A percentile compares a stretch with the other conserved stretches of the same genome.
Conservation (phyloP, 768 basidiomycete genomes). For the Termitomyces sp. region DNA sequence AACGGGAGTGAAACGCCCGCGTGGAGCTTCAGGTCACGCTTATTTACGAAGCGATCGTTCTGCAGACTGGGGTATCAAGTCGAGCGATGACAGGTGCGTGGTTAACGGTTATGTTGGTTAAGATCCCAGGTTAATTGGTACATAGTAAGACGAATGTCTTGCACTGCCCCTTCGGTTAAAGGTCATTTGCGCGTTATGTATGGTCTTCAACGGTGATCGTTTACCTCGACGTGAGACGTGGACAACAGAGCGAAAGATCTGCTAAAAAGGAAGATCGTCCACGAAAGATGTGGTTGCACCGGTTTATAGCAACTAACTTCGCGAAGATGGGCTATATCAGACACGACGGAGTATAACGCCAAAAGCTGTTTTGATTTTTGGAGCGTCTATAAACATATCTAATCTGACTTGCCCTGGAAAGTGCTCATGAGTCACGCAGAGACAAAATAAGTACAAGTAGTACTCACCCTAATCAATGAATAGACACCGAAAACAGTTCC, state of each 20-base stretch:
- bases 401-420: slow-evolving; percentile 16
- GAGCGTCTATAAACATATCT: slow-evolving; percentile 9
- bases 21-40: no score
- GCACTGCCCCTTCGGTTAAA: not conserved
- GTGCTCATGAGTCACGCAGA: not conserved
- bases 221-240: no score
- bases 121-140: not conserved
- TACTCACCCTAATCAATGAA: slow-evolving; percentile 40
- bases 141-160: not conserved
- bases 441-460: not conserved
- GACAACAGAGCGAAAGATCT: no score
- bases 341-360: no score
- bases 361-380: slow-evolving; percentile 3
- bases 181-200: not conserved
- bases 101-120: no score
- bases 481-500: slow-evolving; percentile 49
- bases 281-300: not conserved
- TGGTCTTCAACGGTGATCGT: not conserved
- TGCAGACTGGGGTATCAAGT: no score
- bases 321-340: not conserved
- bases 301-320: not conserved
- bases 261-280: not conserved
- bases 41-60: not conserved
- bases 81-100: no score
- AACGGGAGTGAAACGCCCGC: not conserved